These are phyloP conservation scores for Blastocladiella britannica DNA, from an alignment of 192 early-diverging fungal genomes.

Conservation along the genomic window DNA sequence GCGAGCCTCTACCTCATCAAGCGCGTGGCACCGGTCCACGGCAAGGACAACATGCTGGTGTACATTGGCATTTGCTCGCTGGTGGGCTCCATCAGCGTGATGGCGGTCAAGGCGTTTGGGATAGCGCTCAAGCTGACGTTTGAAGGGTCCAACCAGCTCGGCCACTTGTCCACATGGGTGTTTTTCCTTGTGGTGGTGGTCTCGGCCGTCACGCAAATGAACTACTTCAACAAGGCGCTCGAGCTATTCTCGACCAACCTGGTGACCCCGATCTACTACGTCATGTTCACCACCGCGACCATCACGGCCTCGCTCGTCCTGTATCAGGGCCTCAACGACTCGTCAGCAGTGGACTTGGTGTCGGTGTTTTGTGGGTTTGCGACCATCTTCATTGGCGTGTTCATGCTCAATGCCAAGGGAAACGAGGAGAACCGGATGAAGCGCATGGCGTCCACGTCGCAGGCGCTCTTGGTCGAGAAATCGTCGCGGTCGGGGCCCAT, in stretches of 20 bases:
- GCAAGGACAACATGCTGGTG: slow-evolving; percentile 59
- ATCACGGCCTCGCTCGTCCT: slow-evolving; percentile 73
- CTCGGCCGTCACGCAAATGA: slow-evolving; percentile 87
- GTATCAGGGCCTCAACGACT: slow-evolving; percentile 66
- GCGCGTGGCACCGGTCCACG: slow-evolving; percentile 52
- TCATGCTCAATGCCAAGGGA: slow-evolving; percentile 38
- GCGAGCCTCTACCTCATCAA: slow-evolving; percentile 61
- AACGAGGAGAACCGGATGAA: neutral
- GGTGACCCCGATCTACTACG: slow-evolving; percentile 81
- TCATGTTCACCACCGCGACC: slow-evolving; percentile 86
- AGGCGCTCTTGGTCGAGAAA: neutral
- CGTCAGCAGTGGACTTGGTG: slow-evolving; percentile 46
- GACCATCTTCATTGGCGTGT: slow-evolving; percentile 83
- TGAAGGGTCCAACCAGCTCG: slow-evolving; percentile 78
- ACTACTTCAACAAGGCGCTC: slow-evolving; percentile 95
- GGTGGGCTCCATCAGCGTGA: slow-evolving; percentile 83
- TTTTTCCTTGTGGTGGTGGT: slow-evolving; percentile 56
- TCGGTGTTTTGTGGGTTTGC: slow-evolving; percentile 74
- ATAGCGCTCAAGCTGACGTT: slow-evolving; percentile 81
- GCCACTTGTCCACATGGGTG: slow-evolving; percentile 70
- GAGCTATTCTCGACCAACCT: slow-evolving; percentile 80
- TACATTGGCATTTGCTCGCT: slow-evolving; percentile 91
- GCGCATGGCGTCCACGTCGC: neutral
- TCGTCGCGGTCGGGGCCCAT: no score
- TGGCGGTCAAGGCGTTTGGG: slow-evolving; percentile 82